Conservation (phyloP, 192 early-diverging fungal species). For the Coemansia sp. region DNA sequence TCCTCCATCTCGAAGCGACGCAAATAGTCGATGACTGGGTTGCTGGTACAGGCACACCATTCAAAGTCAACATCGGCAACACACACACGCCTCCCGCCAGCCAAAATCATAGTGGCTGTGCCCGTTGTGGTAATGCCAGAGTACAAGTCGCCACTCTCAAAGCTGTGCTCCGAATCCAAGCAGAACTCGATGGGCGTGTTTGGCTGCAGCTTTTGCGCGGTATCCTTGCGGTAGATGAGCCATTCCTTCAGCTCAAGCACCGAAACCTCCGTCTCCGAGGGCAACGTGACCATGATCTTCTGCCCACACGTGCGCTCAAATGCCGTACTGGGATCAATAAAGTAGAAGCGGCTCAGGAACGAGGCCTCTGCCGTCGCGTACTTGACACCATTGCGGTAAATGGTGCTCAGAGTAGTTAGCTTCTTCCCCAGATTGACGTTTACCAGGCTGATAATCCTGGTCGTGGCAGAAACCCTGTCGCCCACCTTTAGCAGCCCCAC, state of each 20-base stretch:
- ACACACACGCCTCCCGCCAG: conserved; percentile 57
- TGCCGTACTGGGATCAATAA: conserved; percentile 63
- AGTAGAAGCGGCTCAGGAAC: conserved; percentile 81
- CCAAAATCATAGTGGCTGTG: conserved; percentile 48
- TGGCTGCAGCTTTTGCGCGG: conserved; percentile 38
- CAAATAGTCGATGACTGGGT: conserved; percentile 82
- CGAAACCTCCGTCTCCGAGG: conserved; percentile 67
- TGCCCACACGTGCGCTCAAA: conserved; percentile 70
- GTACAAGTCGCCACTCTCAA: conserved; percentile 54
- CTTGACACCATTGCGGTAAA: no score
- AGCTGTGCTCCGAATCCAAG: conserved; percentile 63
- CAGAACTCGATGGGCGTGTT: conserved; percentile 66
- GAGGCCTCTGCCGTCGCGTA: conserved; percentile 68
- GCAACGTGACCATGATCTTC: conserved; percentile 59
- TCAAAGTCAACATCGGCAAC: conserved; percentile 73
- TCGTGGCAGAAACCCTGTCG: conserved; percentile 65
- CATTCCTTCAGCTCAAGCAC: conserved; percentile 81
- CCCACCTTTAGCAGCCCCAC: conserved; percentile 59
- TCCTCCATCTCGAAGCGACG: conserved; percentile 62
- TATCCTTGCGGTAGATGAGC: conserved; percentile 51
- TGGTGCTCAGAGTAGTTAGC: no score
- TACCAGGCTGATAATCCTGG: conserved; percentile 66
- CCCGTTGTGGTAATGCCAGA: conserved; percentile 66
- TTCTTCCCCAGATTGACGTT: conserved; percentile 80
- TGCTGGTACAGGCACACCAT: conserved; percentile 60